Evolutionary conservation across 129 eudicot genomes (phyloP).

Genomic region (Kitagawia praeruptora): DNA sequence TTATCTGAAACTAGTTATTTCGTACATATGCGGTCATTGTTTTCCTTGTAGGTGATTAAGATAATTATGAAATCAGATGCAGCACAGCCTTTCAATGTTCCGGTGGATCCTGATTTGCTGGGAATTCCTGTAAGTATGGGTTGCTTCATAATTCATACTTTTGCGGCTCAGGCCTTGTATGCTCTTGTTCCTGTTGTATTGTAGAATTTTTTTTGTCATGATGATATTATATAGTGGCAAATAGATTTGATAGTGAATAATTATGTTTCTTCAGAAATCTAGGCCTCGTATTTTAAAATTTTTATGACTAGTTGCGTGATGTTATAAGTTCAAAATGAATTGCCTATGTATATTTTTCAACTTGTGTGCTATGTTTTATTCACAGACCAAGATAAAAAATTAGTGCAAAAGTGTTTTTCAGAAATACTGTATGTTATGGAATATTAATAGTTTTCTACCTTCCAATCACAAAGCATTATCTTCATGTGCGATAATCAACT

Average conservation of each 20-base stretch:
- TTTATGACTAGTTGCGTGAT: neutral
- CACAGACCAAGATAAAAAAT: neutral
- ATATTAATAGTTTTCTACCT: neutral
- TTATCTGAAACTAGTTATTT: slow-evolving; percentile 32
- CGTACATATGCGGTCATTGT: neutral
- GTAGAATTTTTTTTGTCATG: neutral
- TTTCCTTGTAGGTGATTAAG: slow-evolving; percentile 48
- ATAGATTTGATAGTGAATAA: neutral
- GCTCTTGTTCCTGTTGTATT: neutral
- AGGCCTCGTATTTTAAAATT: neutral
- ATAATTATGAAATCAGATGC: slow-evolving; percentile 98
- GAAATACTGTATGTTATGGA: neutral
- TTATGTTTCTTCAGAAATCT: neutral
- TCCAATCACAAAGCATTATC: slow-evolving; percentile 34
- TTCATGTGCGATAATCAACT: slow-evolving; percentile 75
- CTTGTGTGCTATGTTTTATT: neutral
- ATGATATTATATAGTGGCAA: neutral
- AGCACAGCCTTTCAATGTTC: slow-evolving; percentile 82
- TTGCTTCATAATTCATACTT: neutral
- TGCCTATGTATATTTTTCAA: neutral
- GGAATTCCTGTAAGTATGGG: slow-evolving; percentile 73
- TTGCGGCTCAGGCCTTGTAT: neutral
- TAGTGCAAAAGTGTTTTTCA: neutral
- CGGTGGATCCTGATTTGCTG: slow-evolving; percentile 82
- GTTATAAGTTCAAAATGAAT: neutral